Evolutionary conservation across 768 basidiomycete species (phyloP).

Genomic region (Suillus spraguei): DNA sequence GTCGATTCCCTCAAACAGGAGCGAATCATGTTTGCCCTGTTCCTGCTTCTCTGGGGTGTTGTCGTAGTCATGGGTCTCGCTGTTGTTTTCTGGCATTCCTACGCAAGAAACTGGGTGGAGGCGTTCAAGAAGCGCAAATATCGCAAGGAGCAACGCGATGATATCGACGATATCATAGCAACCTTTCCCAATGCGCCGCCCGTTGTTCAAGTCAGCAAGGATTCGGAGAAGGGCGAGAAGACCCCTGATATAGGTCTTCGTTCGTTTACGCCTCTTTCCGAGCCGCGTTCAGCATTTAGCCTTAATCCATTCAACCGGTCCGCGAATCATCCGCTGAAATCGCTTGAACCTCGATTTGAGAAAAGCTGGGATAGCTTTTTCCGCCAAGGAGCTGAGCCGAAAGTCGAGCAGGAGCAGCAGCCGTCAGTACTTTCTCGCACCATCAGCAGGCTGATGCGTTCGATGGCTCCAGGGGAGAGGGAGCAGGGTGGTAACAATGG

Average conservation of each 20-base stretch:
- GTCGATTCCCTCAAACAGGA: conserved; percentile 75
- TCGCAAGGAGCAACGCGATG: conserved; percentile 52
- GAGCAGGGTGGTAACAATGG: conserved; percentile 35
- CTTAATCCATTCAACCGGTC: conserved; percentile 41
- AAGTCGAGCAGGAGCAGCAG: conserved; percentile 13
- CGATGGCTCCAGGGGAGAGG: conserved; percentile 49
- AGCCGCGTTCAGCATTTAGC: conserved; percentile 31
- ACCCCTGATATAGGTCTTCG: conserved; percentile 33
- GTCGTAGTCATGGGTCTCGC: conserved; percentile 80
- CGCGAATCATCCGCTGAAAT: conserved; percentile 29
- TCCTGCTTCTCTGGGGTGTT: conserved; percentile 81
- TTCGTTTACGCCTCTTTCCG: conserved; percentile 56
- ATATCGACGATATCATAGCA: conserved; percentile 45
- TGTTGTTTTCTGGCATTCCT: conserved; percentile 75
- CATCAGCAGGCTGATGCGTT: conserved; percentile 40
- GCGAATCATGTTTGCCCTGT: conserved; percentile 79
- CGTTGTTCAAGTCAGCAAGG: conserved; percentile 21
- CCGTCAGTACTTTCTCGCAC: conserved; percentile 27
- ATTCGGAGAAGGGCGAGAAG: conserved; percentile 28
- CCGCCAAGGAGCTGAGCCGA: conserved; percentile 25
- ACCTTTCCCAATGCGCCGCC: conserved; percentile 22
- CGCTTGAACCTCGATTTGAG: conserved; percentile 35
- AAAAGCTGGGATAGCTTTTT: conserved; percentile 52
- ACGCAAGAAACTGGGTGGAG: conserved; percentile 51
- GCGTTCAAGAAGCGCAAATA: conserved; percentile 50